Conservation (phyloP, 441 rosid species). For the Jatropha podagrica region DNA sequence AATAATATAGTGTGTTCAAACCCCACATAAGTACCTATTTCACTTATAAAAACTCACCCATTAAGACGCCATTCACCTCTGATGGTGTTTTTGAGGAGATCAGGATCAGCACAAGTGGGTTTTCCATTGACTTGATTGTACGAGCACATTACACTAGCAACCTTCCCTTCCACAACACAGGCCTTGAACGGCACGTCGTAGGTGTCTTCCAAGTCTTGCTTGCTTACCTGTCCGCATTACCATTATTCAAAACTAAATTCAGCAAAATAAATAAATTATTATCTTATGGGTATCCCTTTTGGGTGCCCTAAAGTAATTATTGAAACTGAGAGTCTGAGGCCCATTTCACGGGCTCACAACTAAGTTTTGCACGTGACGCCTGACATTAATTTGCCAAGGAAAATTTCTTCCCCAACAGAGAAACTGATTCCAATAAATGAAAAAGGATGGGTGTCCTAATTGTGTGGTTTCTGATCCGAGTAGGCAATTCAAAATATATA, state of each 20-base stretch:
- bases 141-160: constrained; percentile 96
- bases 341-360: too few species aligned
- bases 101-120: constrained; percentile 92
- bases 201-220: constrained; percentile 89
- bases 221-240: constrained; percentile 54
- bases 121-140: constrained; percentile 93
- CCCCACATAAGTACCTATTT: background rate
- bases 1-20: background rate
- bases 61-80: constrained; percentile 79
- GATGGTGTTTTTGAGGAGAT: constrained; percentile 58
- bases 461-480: background rate
- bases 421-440: background rate
- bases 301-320: too few species aligned
- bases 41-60: constrained; percentile 44
- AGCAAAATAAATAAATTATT: too few species aligned
- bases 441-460: background rate
- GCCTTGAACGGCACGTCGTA: constrained; percentile 73
- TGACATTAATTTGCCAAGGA: too few species aligned
- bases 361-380: too few species aligned
- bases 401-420: too few species aligned
- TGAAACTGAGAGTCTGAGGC: too few species aligned
- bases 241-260: background rate
- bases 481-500: constrained; percentile 13
- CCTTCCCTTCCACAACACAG: constrained; percentile 82
- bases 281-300: too few species aligned